These are phyloP conservation scores for Iris pallida DNA, from an alignment of 116 monocot species.

Conservation along the genomic window DNA sequence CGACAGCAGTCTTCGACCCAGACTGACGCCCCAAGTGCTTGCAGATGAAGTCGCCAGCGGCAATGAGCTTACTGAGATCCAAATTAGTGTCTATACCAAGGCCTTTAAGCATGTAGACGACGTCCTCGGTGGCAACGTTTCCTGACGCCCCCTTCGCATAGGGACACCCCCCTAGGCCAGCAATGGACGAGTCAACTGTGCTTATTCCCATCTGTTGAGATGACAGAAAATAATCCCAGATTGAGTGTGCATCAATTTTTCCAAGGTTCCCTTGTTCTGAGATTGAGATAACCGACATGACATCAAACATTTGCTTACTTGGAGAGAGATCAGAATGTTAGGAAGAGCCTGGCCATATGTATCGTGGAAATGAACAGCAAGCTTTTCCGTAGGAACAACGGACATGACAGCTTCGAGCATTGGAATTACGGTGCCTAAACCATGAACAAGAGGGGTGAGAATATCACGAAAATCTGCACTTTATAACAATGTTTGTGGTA, in stretches of 20 bases:
- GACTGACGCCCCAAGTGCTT: conserved; percentile 66
- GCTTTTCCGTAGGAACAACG: conserved; percentile 65
- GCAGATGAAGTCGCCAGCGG: conserved; percentile 92
- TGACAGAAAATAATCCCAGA: neutral
- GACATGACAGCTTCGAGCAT: conserved; percentile 88
- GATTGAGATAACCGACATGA: neutral
- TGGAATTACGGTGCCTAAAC: conserved; percentile 62
- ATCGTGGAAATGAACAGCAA: conserved; percentile 97
- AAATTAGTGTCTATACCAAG: conserved; percentile 83
- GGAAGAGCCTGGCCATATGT: conserved; percentile 93
- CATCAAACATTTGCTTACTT: conserved; percentile 39
- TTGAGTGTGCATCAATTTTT: neutral
- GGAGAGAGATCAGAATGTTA: conserved; percentile 78
- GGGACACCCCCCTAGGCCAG: conserved; percentile 93
- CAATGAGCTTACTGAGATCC: conserved; percentile 69
- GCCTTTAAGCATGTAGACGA: conserved; percentile 88
- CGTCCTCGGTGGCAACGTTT: conserved; percentile 93
- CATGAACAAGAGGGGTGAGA: neutral
- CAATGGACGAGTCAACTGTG: conserved; percentile 66
- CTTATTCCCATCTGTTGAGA: conserved; percentile 69
- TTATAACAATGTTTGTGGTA: no score
- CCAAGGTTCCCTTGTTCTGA: neutral
- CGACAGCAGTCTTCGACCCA: conserved; percentile 75
- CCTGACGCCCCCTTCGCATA: conserved; percentile 94
- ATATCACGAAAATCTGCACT: neutral